These are phyloP conservation scores for Raphanus sativus DNA, from an alignment of 345 rosid species.

Conservation along the genomic window DNA sequence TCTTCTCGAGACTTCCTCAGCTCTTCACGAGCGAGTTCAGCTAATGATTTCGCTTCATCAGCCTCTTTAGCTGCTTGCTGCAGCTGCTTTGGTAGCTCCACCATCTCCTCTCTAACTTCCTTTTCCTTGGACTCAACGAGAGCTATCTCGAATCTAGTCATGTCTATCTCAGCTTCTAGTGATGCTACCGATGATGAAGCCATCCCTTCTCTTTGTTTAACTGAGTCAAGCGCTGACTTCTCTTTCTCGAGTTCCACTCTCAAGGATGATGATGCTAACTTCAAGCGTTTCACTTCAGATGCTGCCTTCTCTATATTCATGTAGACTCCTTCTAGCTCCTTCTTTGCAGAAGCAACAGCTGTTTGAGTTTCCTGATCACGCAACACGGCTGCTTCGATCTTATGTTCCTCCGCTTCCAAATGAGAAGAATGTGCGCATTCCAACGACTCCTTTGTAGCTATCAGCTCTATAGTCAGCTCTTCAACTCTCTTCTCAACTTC, in stretches of 20 bases:
- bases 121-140: conserved; percentile 60
- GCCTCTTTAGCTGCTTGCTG: conserved; percentile 72
- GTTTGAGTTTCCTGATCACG: conserved; percentile 79
- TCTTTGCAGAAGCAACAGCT: conserved; percentile 67
- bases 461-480: conserved; percentile 81
- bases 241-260: conserved; percentile 67
- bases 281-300: conserved; percentile 67
- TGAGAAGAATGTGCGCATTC: conserved; percentile 93
- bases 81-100: conserved; percentile 70
- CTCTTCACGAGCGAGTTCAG: conserved; percentile 71
- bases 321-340: conserved; percentile 80
- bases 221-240: conserved; percentile 52
- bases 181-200: conserved; percentile 70
- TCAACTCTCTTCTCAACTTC: conserved; percentile 90
- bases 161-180: conserved; percentile 74
- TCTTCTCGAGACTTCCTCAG: conserved; percentile 71
- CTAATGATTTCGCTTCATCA: conserved; percentile 69
- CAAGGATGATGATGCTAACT: conserved; percentile 64
- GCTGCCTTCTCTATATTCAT: conserved; percentile 70
- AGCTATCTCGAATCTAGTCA: conserved; percentile 56
- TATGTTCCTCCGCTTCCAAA: conserved; percentile 87
- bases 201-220: conserved; percentile 81
- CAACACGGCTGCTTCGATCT: conserved; percentile 76
- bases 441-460: conserved; percentile 72
- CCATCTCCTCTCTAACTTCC: conserved; percentile 62